Base-by-base conservation (phyloP, 345 rosid species). In the Gossypium rotundifolium region DNA sequence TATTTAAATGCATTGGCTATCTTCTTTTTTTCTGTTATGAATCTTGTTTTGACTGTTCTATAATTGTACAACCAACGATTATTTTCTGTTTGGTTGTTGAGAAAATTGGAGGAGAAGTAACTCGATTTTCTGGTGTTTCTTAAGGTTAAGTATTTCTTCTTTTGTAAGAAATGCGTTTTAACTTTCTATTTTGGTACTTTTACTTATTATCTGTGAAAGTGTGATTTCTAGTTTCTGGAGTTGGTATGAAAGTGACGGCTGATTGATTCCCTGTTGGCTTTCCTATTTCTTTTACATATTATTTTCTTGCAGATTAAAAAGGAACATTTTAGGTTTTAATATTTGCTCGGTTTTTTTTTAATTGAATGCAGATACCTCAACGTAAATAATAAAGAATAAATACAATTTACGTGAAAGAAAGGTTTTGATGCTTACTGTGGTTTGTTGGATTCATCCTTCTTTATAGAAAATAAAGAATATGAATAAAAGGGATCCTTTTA, bases 1-100 rank as follows among this genome's bases (percentile, higher is more conserved):
- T 57, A 12, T 73, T 23, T 63, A 33, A 4, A 33, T 45, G 70
- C 25, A 27, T 49, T 73, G 62, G 25, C 11, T 45, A 29, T 51
- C 20, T 20, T 12, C 13, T 9, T 13, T 66, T 9, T 29, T 16
- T 69, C n/a, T 14, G 14, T 10, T 67, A 22, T 33, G 17, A 58
- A 55, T 71, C 46, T 74, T 64, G 51, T 58, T 33, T 71, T 59
- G n/a, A 27, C 64, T 68, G 48, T 22, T 73, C 61, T 66, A 46
- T 57, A 22, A 2, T 48, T 60, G 53, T 64, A 51, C 18, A 67
- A 71, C 48, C 69, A 11, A 49, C 17, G n/a, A 22, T 23, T 40
- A 17, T 25, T 55, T 10, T 33, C 33, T 64, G 73, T 70, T 79
- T 79, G 62, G 76, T 65, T 74, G 53, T 12, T 42, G 65, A 22